Base-by-base conservation (phyloP, 257 asterid species). In the Jaltomata sinuosa region DNA sequence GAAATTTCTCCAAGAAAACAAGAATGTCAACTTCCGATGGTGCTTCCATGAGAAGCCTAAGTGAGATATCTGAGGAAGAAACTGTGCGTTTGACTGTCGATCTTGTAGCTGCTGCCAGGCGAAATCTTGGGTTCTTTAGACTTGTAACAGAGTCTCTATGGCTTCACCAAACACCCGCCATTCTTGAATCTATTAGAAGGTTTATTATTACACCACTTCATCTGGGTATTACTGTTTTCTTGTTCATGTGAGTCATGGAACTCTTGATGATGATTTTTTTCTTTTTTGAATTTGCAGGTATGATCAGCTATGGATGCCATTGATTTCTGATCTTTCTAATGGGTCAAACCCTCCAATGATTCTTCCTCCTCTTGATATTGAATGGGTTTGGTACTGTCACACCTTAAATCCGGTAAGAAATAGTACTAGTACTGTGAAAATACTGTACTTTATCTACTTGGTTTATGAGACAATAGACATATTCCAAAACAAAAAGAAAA, bases 361-460 rank as follows among this genome's bases (percentile, higher is more conserved):
- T 90, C 95, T 93, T 45, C 99, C 98, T 62, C 99, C 99, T 82
- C 88, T 94, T 87, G 99, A 96, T 89, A 86, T 96, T 87, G 98
- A 96, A 85, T 96, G 98, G 98, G 93, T 94, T 87, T 96, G 99
- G 99, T 94, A 84, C 84, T 94, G 98, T 84, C 99, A 96, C 87
- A 87, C 98, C 76, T 92, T 96, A 84, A 89, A 91, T 85, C 91
- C 91, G 87, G 98, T 95, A 85, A 83, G 87, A 52, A 79, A n/a
- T n/a, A n/a, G n/a, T 29, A 47, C 38, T 68, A 22, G 0, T 29
- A 19, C 79, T 11, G 19, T 49, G 32, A 49, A 62, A 74, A 45
- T 74, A 74, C 8, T 45, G 3, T 22, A 22, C 22, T 74, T 12
- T 4, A 38, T 82, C 14, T 34, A 29, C 76, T 64, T 64, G 27